Evolutionary conservation across 306 rosid species (phyloP).

Genomic region (Cucurbita argyrosperma): DNA sequence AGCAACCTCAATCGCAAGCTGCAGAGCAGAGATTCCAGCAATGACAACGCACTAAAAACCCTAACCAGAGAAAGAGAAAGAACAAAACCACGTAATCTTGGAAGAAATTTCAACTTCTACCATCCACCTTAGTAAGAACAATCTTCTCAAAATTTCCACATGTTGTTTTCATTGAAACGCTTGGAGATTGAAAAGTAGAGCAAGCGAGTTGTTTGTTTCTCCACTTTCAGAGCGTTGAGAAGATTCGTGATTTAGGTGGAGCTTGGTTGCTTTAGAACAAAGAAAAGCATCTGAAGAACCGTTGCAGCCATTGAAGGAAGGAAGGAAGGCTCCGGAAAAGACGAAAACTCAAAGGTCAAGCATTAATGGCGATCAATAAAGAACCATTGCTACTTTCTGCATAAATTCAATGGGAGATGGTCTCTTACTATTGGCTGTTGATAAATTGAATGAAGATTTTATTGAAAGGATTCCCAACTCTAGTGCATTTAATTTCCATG

Average conservation of each 20-base stretch:
- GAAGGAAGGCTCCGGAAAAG: background rate
- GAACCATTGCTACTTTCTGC: background rate
- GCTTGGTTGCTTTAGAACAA: background rate
- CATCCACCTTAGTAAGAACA: background rate
- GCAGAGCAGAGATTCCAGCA: background rate
- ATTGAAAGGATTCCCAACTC: background rate
- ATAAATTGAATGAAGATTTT: background rate
- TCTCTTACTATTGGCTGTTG: background rate
- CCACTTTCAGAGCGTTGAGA: background rate
- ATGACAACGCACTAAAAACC: background rate
- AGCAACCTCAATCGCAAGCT: background rate
- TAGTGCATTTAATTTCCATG: too few relatives aligned
- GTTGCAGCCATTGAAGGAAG: background rate
- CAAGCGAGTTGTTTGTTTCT: background rate
- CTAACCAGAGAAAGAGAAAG: background rate
- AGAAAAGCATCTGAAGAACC: background rate
- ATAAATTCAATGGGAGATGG: background rate
- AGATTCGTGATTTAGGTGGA: background rate
- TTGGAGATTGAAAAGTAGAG: background rate
- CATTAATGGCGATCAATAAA: background rate
- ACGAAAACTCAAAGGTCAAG: background rate
- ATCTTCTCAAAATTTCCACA: background rate
- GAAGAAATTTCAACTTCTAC: background rate
- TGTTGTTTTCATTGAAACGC: background rate
- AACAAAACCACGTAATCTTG: background rate